These are phyloP conservation scores for Barbarea vulgaris DNA, from an alignment of 345 rosid genomes.

Conservation along the genomic window DNA sequence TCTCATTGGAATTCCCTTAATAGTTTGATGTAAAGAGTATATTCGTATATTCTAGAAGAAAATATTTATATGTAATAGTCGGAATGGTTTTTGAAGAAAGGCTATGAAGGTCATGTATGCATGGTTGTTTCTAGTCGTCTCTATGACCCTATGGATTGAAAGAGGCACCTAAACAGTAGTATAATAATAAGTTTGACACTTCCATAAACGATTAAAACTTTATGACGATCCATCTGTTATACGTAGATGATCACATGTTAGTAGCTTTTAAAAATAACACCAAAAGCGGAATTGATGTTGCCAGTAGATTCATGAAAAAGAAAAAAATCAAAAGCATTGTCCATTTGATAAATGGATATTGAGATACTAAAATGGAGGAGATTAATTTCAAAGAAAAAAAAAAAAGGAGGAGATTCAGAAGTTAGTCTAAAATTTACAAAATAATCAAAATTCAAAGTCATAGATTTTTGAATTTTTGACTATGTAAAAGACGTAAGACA, in stretches of 20 bases:
- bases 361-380: background rate
- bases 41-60: background rate
- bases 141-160: background rate
- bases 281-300: background rate
- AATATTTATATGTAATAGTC: background rate
- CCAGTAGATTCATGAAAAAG: background rate
- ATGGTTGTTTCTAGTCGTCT: background rate
- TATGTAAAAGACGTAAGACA: background rate
- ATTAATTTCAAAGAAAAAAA: no score
- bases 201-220: background rate
- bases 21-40: background rate
- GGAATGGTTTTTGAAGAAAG: background rate
- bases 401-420: background rate
- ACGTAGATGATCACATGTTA: background rate
- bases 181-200: background rate
- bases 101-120: background rate
- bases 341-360: background rate
- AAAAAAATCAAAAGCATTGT: background rate
- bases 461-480: background rate
- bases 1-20: background rate
- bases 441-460: background rate
- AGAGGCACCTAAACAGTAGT: background rate
- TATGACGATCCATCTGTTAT: background rate
- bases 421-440: background rate
- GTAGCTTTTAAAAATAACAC: background rate